Percentiles rank a stretch among this genome's conserved stretches.
Conservation (phyloP, 306 rosid genomes). For the Carpinus fangiana region DNA sequence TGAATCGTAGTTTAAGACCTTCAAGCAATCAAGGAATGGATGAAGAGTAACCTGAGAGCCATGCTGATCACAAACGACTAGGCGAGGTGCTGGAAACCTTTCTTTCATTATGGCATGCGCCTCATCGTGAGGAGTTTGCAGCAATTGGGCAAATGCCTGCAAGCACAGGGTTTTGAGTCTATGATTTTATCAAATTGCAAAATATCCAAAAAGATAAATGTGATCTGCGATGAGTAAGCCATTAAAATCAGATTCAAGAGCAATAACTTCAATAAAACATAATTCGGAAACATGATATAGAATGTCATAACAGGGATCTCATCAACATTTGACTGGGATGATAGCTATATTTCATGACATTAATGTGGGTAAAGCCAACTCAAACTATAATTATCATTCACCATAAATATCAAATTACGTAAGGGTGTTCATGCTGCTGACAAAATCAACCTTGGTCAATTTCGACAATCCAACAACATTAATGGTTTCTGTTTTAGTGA, state of each 20-base stretch:
- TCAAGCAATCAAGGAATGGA: not conserved
- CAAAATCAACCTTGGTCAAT: not conserved
- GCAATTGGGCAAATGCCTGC: constrained; percentile 91
- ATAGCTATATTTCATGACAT: not conserved
- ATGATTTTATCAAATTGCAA: not conserved
- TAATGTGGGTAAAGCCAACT: not conserved
- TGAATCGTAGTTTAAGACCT: not conserved
- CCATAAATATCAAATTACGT: not conserved
- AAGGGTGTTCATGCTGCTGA: not conserved
- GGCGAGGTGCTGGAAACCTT: constrained; percentile 95
- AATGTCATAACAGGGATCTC: not conserved
- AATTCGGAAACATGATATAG: not conserved
- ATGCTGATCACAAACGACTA: constrained; percentile 94
- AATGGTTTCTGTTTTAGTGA: too few species aligned
- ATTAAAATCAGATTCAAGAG: constrained; percentile 18
- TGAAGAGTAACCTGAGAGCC: constrained; percentile 79
- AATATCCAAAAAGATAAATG: not conserved
- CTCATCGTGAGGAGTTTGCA: constrained; percentile 82
- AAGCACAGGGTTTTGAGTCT: constrained; percentile 21
- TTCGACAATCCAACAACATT: too few species aligned
- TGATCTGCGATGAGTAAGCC: not conserved
- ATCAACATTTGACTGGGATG: not conserved
- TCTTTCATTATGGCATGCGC: constrained; percentile 71
- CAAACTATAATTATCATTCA: not conserved
- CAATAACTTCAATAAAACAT: constrained; percentile 1